Conservation (phyloP, 2,329 filamentous ascomycete species). For the Trichoderma citrinoviride region DNA sequence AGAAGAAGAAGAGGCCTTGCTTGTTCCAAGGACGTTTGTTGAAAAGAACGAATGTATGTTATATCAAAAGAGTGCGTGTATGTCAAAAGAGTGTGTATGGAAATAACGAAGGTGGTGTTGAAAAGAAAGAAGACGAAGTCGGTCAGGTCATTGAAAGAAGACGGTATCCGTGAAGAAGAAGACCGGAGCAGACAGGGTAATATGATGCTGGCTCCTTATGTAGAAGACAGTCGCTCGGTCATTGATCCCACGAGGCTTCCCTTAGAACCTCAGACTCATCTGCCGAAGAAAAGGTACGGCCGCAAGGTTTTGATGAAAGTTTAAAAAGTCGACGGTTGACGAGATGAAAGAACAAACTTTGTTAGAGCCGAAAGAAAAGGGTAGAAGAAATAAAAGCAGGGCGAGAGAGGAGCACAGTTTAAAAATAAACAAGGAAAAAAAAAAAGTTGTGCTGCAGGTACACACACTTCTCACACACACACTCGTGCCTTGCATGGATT, state of each 20-base stretch:
- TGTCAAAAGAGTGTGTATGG: constrained; percentile 2
- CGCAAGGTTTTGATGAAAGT: not conserved
- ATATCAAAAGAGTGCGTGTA: not conserved
- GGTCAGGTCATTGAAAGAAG: constrained; percentile 15
- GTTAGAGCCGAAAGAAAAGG: not conserved
- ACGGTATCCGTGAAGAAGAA: not conserved
- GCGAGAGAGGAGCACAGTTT: not conserved
- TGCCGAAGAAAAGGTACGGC: not conserved
- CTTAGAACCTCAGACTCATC: constrained; percentile 2
- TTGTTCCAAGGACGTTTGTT: not conserved
- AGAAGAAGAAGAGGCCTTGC: too few relatives aligned
- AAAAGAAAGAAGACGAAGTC: not conserved
- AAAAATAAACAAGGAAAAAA: not conserved
- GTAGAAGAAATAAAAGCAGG: not conserved
- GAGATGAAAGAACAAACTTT: constrained; percentile 1
- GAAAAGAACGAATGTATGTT: not conserved
- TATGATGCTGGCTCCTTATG: not conserved
- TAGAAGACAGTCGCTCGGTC: not conserved
- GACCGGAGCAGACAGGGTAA: constrained; percentile 3
- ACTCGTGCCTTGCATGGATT: not conserved
- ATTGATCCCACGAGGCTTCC: not conserved
- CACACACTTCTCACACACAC: not conserved
- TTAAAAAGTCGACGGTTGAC: constrained; percentile 3
- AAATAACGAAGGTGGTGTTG: not conserved
- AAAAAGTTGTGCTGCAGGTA: not conserved